Conservation (phyloP, 2,329 filamentous ascomycete species). For the Aspergillus sp. region DNA sequence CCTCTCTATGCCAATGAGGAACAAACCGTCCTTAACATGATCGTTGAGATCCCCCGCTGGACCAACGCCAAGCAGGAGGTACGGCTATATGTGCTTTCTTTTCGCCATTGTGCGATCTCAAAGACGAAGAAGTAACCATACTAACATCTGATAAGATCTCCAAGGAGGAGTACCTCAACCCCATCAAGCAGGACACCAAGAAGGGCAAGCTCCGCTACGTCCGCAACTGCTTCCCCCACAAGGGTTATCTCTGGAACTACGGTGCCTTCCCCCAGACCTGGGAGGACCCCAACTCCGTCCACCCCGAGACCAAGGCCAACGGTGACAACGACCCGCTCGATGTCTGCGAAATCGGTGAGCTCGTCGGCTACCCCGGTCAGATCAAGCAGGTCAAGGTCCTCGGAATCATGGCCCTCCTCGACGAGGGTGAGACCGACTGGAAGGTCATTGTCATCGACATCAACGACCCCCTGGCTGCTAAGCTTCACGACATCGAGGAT, state of each 20-base stretch:
- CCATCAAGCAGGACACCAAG: constrained; percentile 99
- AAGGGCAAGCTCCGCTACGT: constrained; percentile 99
- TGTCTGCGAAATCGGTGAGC: constrained; percentile 98
- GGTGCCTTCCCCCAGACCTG: constrained; percentile 99
- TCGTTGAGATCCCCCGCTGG: constrained; percentile 99
- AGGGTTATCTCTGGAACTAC: constrained; percentile 99
- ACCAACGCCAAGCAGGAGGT: constrained; percentile 99
- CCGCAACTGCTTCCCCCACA: constrained; percentile 99
- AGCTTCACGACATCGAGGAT: constrained; percentile 98
- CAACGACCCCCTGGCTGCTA: constrained; percentile 92
- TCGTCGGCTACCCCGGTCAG: constrained; percentile 92
- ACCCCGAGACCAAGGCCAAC: constrained; percentile 99
- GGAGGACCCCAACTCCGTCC: constrained; percentile 94
- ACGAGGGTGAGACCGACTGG: constrained; percentile 99
- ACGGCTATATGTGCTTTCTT: constrained; percentile 29
- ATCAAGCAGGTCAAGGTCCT: constrained; percentile 99
- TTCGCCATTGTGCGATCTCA: too few species aligned
- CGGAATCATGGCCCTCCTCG: constrained; percentile 97
- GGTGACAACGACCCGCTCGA: constrained; percentile 99
- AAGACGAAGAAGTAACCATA: too few species aligned
- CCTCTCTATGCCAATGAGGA: constrained; percentile 96
- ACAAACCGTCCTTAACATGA: constrained; percentile 96
- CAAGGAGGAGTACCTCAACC: constrained; percentile 97
- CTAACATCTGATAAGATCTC: constrained; percentile 66
- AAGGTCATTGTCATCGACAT: constrained; percentile 99